Base-by-base conservation (phyloP, 2,329 filamentous ascomycete species). In the Venturia asperata region DNA sequence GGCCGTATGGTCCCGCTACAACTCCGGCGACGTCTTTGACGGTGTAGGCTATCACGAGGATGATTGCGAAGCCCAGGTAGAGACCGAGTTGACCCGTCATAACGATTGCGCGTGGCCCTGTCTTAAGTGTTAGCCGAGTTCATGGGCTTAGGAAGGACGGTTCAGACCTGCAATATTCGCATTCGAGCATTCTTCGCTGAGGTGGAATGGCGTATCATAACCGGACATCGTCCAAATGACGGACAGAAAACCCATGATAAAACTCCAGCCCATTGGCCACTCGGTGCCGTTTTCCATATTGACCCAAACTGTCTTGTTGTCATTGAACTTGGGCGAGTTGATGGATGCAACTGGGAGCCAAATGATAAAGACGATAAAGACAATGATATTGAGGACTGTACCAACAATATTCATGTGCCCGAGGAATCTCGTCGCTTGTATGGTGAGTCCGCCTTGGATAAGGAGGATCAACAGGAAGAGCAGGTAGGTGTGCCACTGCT, bases 211-310 rank as follows among this genome's bases (percentile, higher is more conserved):
- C 10, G 77, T 77, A 70, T 80, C 81, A 70, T 82, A 82, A 69
- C 82, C 80, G 5, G 82, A 85, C 82, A 85, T 85, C 63, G 82
- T 85, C 83, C 83, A 85, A 21, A 79, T 80, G 42, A 84, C 83
- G 2, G 80, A 82, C 34, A 85, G 74, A 70, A 84, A 85, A n/a
- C 83, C 83, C 66, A 85, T 84, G 21, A 85, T 70, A 71, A 83
- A 85, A 3, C 80, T 81, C 72, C 82, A 85, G 24, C 82, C 82
- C 1, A 77, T 73, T 0, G 82, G 82, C 83, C 83, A 85, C 39
- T 83, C 83, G 0, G 80, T 82, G 30, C 72, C 73, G 1, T 80
- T 76, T 55, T 81, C 76, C 64, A 84, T 77, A 63, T 84, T 70
- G 7, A 82, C 84, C 70, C 84, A 85, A 42, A 82, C 83, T 68